These are phyloP conservation scores for Diplotaxis tenuifolia DNA, from an alignment of 345 rosid genomes.

Conservation along the genomic window DNA sequence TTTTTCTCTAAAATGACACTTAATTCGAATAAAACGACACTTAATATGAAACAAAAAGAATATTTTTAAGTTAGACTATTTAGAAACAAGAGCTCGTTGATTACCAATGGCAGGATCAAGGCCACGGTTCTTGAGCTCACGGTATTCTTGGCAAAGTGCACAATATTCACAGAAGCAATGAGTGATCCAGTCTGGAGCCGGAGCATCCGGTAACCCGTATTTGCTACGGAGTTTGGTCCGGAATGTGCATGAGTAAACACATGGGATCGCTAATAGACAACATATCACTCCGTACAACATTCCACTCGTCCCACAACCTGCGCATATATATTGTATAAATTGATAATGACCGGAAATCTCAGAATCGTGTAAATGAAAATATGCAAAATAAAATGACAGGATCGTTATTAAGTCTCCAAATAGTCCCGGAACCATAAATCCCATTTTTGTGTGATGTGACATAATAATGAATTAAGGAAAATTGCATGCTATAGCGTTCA, in stretches of 20 bases:
- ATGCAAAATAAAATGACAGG: not conserved
- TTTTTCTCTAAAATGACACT: no score
- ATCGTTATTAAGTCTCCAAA: not conserved
- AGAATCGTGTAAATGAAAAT: not conserved
- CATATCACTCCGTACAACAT: constrained; percentile 30
- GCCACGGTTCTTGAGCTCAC: constrained; percentile 52
- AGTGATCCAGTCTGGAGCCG: constrained; percentile 46
- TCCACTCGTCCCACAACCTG: constrained; percentile 33
- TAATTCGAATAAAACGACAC: no score
- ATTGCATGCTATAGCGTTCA: no score
- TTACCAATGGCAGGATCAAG: constrained; percentile 51
- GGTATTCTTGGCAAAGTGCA: constrained; percentile 54
- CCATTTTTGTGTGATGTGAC: not conserved
- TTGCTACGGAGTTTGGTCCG: constrained; percentile 43
- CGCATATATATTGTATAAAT: not conserved
- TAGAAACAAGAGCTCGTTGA: not conserved
- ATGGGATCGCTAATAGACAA: constrained; percentile 12
- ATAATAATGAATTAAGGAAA: not conserved
- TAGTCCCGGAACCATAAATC: not conserved
- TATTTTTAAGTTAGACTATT: not conserved
- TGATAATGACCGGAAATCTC: not conserved
- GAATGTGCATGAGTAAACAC: constrained; percentile 31
- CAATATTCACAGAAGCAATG: constrained; percentile 50
- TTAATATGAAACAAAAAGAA: no score
- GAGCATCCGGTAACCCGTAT: constrained; percentile 49